Base-by-base conservation (phyloP, 768 basidiomycete species). In the Xerocomellus intermedius region DNA sequence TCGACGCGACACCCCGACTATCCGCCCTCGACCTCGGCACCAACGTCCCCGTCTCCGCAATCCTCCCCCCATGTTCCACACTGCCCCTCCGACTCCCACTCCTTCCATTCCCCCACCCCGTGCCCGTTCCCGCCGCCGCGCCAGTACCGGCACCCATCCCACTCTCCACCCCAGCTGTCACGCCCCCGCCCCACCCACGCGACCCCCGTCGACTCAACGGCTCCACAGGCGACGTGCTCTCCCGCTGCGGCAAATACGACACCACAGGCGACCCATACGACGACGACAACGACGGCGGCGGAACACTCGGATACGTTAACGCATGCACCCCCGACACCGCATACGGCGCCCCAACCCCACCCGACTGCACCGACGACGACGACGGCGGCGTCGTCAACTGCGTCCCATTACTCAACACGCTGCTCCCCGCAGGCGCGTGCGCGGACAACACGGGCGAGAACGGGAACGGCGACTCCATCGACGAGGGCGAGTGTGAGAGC, bases 281-380 rank as follows among this genome's bases (percentile, higher is more conserved):
- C 8, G 86, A 88, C 6, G 87, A 88, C 26, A 91, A 70, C 2
- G 87, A 89, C 4, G 91, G 91, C 12, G 91, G 91, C 2, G 91
- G 91, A 0, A 92, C 91, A 7, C 84, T 85, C 0, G 91, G 91
- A 62, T 94, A 94, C 5, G 88, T 81, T 48, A 93, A 76, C 14
- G 77, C 68, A 46, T 73, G 69, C 45, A 75, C 5, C 81, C 45
- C 44, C 7, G 55, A 49, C 21, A 50, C 37, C 14, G 36, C 59
- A 42, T 42, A 82, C 12, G 44, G 41, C 33, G 17, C 17, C 3
- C 45, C 52, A 14, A 19, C 45, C 35, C 48, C 49, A 2, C 54
- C 54, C 17, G 26, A 56, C 33, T 60, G 59, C 54, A 33, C 45
- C 42, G 59, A 61, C 36, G 79, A 74, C 9, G 84, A 83, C 5